Percentiles rank a stretch among this genome's conserved stretches.
Conservation (phyloP, 2,329 filamentous ascomycete genomes). For the Atkinsonella texensis region DNA sequence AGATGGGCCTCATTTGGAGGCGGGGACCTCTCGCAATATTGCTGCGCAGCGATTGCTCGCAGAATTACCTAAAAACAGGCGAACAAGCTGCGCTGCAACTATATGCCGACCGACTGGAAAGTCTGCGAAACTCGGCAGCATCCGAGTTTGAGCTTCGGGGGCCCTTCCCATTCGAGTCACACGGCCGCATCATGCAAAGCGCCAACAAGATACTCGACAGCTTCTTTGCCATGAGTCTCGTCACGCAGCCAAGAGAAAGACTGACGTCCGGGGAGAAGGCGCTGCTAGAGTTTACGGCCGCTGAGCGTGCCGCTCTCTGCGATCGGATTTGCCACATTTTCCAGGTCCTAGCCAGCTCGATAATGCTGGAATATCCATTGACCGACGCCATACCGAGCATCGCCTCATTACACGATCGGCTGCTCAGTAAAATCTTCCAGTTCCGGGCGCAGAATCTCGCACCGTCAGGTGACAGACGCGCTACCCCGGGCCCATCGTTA, state of each 20-base stretch:
- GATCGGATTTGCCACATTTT: conserved; percentile 76
- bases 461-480: background rate
- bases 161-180: conserved; percentile 62
- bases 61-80: conserved; percentile 66
- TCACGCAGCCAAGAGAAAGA: conserved; percentile 65
- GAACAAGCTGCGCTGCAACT: conserved; percentile 75
- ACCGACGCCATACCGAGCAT: conserved; percentile 74
- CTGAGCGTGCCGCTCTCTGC: conserved; percentile 69
- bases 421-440: conserved; percentile 73
- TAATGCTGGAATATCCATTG: conserved; percentile 82
- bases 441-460: conserved; percentile 52
- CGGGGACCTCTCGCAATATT: conserved; percentile 73
- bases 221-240: conserved; percentile 85
- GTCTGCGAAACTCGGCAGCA: conserved; percentile 53
- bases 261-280: conserved; percentile 66
- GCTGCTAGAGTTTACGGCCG: conserved; percentile 60
- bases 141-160: conserved; percentile 75
- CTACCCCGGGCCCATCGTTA: background rate
- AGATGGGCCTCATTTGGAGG: conserved; percentile 89
- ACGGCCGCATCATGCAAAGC: conserved; percentile 57
- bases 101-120: conserved; percentile 58
- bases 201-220: conserved; percentile 74
- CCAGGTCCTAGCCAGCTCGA: conserved; percentile 69
- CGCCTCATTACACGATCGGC: conserved; percentile 58
- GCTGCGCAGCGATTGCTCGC: conserved; percentile 40